Evolutionary conservation across 2,329 filamentous ascomycete genomes (phyloP), one percentile per base, ranked within the genome.

Genomic region (Fusarium sp.): DNA sequence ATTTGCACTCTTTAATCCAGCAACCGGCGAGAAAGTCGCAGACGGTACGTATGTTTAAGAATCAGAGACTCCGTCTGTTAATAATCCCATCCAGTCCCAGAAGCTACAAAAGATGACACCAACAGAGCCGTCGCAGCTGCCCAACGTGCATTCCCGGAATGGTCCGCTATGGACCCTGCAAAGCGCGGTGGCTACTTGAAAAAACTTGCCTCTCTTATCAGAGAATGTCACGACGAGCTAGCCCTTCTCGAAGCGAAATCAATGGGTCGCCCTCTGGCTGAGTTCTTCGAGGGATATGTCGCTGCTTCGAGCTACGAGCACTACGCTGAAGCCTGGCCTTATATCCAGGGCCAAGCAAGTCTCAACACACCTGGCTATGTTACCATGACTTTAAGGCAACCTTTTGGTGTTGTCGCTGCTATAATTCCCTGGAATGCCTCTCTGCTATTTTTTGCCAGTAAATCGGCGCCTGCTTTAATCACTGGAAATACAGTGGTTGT

Each of bases 341-440:
- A 77, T 1, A 80, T 83, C 28, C 80, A 83, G 65, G 84, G 84
- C 23, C 77, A 80, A 50, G 79, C 82, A 2, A 82, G 80, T 52
- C 71, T 85, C 31, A 82, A 85, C 70, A 85, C 82, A 0, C 83
- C 84, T 1, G 83, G 83, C 6, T 79, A 79, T 57, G 66, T 85
- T 15, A 82, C 75, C 54, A 74, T 86, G 75, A 82, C 82, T 16
- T 69, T 84, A 0, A 80, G 81, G 15, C 83, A 87, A 73, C 85
- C 85, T 0, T 82, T 80, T 41, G 84, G 85, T n/a, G 84, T 87
- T 3, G 82, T 81, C 0, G 86, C 80, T 3, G 79, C 79, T n/a
- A 89, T 89, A 55, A 86, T 88, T 51, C 86, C 86, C 0, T 89
- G 86, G 85, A 88, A 88, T 65, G 80, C 80, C 1, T 81, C 85